Percentiles rank a stretch among this genome's conserved stretches.
These are phyloP conservation scores for Xanthoconium stramineum DNA, from an alignment of 768 basidiomycete species.

Conservation along the genomic window DNA sequence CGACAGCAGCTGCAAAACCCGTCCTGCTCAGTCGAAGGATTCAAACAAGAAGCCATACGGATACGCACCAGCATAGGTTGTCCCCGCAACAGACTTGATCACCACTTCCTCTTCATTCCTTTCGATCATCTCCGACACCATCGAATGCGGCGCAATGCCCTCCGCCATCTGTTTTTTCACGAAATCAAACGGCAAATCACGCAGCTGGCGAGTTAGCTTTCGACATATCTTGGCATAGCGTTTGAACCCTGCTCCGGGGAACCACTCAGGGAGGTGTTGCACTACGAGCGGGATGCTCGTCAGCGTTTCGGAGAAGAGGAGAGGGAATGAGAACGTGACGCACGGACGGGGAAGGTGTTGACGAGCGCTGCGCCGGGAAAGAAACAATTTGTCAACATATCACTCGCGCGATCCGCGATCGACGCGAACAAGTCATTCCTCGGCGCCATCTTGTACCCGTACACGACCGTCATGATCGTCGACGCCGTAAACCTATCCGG, in stretches of 20 bases:
- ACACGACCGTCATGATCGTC: constrained; percentile 32
- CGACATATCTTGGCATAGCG: constrained; percentile 15
- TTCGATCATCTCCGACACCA: constrained; percentile 24
- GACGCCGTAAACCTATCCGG: constrained; percentile 25
- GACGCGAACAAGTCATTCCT: constrained; percentile 30
- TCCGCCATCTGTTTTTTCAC: constrained; percentile 21
- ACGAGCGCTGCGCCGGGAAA: constrained; percentile 33
- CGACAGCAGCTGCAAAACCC: constrained; percentile 15
- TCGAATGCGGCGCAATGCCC: constrained; percentile 16
- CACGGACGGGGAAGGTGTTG: constrained; percentile 30
- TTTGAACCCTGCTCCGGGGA: constrained; percentile 31
- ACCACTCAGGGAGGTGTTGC: constrained; percentile 29
- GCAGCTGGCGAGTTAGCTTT: constrained; percentile 17
- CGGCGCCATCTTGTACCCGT: constrained; percentile 34
- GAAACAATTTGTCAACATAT: constrained; percentile 25
- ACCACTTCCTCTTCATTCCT: constrained; percentile 23
- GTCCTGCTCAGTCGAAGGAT: neutral
- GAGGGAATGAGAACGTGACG: neutral
- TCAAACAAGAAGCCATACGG: neutral
- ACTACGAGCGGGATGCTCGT: constrained; percentile 10
- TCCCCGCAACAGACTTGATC: constrained; percentile 31
- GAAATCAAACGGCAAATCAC: constrained; percentile 16
- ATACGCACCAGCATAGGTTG: constrained; percentile 29
- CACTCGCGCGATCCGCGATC: constrained; percentile 30
- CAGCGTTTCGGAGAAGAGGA: too few species aligned